phyloP scores from a whole-genome alignment of 2,329 filamentous ascomycete genomes.

The Colletotrichum lini region DNA sequence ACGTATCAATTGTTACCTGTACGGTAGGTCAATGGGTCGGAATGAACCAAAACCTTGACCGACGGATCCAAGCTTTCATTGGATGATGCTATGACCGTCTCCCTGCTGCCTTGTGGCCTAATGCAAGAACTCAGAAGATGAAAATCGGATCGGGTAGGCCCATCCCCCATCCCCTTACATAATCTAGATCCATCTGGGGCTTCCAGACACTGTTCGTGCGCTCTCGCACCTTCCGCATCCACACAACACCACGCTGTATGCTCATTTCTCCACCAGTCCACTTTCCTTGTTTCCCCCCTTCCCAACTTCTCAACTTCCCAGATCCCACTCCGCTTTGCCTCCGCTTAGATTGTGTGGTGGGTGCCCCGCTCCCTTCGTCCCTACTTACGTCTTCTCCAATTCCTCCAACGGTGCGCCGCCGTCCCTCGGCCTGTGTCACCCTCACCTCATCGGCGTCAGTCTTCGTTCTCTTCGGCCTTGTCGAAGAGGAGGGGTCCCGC shows the following conservation, averaged over 20 bases:
- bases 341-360: background rate
- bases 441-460: constrained; percentile 5
- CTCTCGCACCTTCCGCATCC: background rate
- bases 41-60: background rate
- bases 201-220: background rate
- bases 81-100: background rate
- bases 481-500: background rate
- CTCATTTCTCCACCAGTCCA: constrained; percentile 6
- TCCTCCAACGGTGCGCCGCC: constrained; percentile 1
- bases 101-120: constrained; percentile 22
- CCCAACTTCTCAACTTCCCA: background rate
- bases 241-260: background rate
- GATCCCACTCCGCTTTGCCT: background rate
- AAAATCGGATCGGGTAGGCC: constrained; percentile 23
- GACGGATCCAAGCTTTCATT: background rate
- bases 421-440: constrained; percentile 12
- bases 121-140: constrained; percentile 13
- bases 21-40: background rate
- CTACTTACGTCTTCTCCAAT: constrained; percentile 13
- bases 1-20: no score
- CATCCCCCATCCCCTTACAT: constrained; percentile 1
- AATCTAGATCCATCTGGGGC: constrained; percentile 33
- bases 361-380: background rate
- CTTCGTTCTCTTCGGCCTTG: background rate
- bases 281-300: constrained; percentile 19